A percentile compares a stretch with the other conserved stretches of the same genome.
Conservation (phyloP, 257 asterid genomes). For the Apocynum venetum region DNA sequence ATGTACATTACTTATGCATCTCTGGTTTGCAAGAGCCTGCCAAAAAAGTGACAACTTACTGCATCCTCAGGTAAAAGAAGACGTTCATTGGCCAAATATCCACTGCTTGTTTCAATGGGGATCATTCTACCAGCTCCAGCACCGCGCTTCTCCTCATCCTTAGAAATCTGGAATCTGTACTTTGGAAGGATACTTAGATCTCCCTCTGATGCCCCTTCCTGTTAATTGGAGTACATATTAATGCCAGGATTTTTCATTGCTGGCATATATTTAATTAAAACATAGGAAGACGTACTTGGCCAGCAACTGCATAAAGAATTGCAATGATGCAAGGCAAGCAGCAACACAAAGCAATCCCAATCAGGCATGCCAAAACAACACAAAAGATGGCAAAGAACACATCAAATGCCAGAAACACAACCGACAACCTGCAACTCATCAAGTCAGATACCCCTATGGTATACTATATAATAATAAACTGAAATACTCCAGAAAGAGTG, state of each 20-base stretch:
- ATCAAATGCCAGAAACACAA: conserved; percentile 94
- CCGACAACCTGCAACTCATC: conserved; percentile 81
- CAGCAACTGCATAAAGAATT: conserved; percentile 93
- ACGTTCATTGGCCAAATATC: conserved; percentile 57
- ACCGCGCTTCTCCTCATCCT: conserved; percentile 54
- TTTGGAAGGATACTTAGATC: conserved; percentile 81
- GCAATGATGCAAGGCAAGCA: conserved; percentile 99
- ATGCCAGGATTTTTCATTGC: neutral
- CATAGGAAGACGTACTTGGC: conserved; percentile 56
- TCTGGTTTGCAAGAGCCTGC: neutral
- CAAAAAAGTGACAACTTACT: conserved; percentile 42
- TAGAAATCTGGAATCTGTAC: conserved; percentile 56
- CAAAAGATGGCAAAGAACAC: conserved; percentile 96
- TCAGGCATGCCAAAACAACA: conserved; percentile 87
- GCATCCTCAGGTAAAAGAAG: conserved; percentile 85
- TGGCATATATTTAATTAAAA: neutral
- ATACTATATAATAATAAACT: neutral
- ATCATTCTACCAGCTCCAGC: conserved; percentile 73
- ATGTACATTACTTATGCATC: neutral
- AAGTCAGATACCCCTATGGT: conserved; percentile 23
- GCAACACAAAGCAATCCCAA: conserved; percentile 93
- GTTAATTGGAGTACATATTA: conserved; percentile 21
- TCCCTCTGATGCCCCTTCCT: conserved; percentile 98
- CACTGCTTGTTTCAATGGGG: conserved; percentile 66
- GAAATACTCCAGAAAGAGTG: neutral